Base-by-base conservation (phyloP, 2,329 filamentous ascomycete species). In the Alternaria postmessia region DNA sequence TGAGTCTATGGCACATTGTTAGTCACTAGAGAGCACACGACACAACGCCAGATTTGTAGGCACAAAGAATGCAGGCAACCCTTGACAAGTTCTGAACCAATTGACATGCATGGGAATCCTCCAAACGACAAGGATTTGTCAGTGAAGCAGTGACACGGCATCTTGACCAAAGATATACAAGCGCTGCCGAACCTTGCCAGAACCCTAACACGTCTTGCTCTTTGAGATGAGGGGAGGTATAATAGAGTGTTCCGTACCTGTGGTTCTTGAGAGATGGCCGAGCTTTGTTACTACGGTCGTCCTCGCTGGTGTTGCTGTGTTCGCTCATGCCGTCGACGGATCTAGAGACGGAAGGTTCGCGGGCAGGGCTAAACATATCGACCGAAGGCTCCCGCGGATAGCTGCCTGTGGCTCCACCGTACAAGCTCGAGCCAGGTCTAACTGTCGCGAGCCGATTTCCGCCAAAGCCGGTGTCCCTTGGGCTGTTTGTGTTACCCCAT, bases 401-500 rank as follows among this genome's bases (percentile, higher is more conserved):
- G 59, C 41, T 62, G 59, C 61, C 61, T 59, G 20, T 57, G 58
- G 69, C 55, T 63, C 68, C 76, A 66, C 74, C 81, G 55, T 82
- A 73, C 57, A 84, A 75, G 68, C 81, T 83, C 62, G 80, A 82
- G 60, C 81, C 82, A 55, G 81, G 78, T 70, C 81, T 85, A 51
- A 84, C 74, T 49, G 76, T 79, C 47, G 73, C 77, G 47, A 79
- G 79, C 62, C 78, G 78, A 58, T 75, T 75, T 52, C 80, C 79
- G 54, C 81, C 81, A 73, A 85, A 83, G 65, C 82, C 80, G 51
- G 78, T 75, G 53, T 82, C 77, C 59, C 80, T 81, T 46, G 80
- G 81, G 51, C 81, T 81, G 76, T 89, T 88, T 59, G 81, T 80
- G 78, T 90, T 89, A 63, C 84, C 86, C 83, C 86, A 88, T 74